Conservation (phyloP, 164 flowering plant species). For the Warburgia ugandensis region DNA sequence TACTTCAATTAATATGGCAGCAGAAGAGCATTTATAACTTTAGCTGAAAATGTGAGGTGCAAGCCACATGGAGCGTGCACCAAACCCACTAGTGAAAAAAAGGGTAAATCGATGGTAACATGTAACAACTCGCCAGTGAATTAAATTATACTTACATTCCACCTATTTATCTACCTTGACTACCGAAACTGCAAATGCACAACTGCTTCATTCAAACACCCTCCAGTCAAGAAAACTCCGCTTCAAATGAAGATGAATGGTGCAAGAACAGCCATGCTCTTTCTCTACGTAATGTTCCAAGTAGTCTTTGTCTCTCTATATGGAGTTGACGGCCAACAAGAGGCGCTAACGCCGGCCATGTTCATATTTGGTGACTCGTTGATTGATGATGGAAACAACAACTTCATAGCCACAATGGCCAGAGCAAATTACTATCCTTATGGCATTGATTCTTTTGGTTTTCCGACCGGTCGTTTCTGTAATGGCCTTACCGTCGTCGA, state of each 20-base stretch:
- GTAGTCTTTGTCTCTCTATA: not conserved
- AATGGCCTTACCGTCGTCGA: constrained; percentile 41
- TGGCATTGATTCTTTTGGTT: constrained; percentile 33
- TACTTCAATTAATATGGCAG: too few relatives aligned
- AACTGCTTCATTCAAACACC: not conserved
- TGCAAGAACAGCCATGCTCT: not conserved
- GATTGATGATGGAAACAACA: constrained; percentile 39
- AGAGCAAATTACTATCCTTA: constrained; percentile 32
- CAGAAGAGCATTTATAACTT: constrained; percentile 2
- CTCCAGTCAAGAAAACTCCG: not conserved
- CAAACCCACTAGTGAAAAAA: not conserved
- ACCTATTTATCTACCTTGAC: not conserved
- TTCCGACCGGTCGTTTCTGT: constrained; percentile 32
- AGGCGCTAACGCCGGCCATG: constrained; percentile 26
- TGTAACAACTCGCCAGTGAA: constrained; percentile 5
- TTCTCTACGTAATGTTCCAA: constrained; percentile 3
- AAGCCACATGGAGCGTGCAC: not conserved
- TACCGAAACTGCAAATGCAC: not conserved
- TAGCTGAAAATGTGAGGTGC: not conserved
- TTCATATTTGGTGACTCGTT: constrained; percentile 37
- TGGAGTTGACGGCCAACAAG: not conserved
- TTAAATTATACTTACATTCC: too few relatives aligned
- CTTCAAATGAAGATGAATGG: not conserved
- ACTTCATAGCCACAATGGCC: constrained; percentile 23
- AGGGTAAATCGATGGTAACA: constrained; percentile 6